phyloP scores from a whole-genome alignment of 2,329 filamentous ascomycete genomes.

The Geosmithia morbida region DNA sequence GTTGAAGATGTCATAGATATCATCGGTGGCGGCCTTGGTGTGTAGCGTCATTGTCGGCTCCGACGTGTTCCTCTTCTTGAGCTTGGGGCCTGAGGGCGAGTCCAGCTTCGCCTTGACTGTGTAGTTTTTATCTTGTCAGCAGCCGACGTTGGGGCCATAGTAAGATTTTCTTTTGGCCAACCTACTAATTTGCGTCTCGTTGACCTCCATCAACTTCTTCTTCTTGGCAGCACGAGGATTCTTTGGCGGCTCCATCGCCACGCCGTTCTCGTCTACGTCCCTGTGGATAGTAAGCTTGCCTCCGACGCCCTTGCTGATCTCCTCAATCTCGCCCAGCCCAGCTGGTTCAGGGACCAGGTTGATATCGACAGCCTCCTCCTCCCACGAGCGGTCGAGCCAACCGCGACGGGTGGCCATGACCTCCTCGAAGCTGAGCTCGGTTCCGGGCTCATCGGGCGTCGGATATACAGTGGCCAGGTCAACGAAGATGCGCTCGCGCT shows the following conservation, averaged over 20 bases:
- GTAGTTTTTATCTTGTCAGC: conserved; percentile 8
- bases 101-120: conserved; percentile 86
- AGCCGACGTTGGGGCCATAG: neutral
- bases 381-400: conserved; percentile 46
- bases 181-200: conserved; percentile 86
- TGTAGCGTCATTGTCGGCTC: conserved; percentile 99
- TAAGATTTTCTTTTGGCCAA: conserved; percentile 5
- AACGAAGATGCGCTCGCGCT: conserved; percentile 75
- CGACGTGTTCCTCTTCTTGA: conserved; percentile 56
- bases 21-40: conserved; percentile 86
- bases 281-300: conserved; percentile 27
- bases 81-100: conserved; percentile 73
- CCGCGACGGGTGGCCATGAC: conserved; percentile 67
- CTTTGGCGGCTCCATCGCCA: conserved; percentile 25
- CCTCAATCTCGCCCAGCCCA: conserved; percentile 13
- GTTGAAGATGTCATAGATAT: conserved; percentile 96
- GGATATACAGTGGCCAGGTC: conserved; percentile 79
- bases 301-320: conserved; percentile 10
- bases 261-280: conserved; percentile 48
- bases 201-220: conserved; percentile 72
- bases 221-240: conserved; percentile 41
- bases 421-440: conserved; percentile 85
- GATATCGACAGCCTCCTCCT: conserved; percentile 23
- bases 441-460: conserved; percentile 51
- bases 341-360: conserved; percentile 14